Evolutionary conservation across 345 rosid genomes (phyloP).

Genomic region (Linum lewisii): DNA sequence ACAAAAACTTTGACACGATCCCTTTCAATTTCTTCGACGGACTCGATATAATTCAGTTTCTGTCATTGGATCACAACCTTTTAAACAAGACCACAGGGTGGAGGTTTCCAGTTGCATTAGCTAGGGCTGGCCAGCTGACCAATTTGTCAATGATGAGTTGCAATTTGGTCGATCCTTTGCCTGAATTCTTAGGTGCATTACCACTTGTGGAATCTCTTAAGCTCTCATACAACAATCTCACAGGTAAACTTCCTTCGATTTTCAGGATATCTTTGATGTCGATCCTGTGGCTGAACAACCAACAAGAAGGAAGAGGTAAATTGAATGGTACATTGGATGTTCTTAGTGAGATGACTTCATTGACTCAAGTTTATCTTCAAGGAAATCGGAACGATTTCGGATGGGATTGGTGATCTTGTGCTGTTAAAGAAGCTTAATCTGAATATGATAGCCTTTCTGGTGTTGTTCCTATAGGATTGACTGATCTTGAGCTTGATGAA

Average conservation of each 20-base stretch:
- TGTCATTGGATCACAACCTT: slow-evolving; percentile 41
- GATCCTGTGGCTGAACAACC: slow-evolving; percentile 38
- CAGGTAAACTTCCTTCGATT: slow-evolving; percentile 33
- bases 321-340: slow-evolving; percentile 32
- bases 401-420: slow-evolving; percentile 27
- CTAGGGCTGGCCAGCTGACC: slow-evolving; percentile 25
- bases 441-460: slow-evolving; percentile 35
- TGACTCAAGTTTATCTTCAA: slow-evolving; percentile 43
- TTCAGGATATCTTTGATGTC: slow-evolving; percentile 29
- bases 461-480: slow-evolving; percentile 38
- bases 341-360: slow-evolving; percentile 28
- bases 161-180: slow-evolving; percentile 35
- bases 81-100: slow-evolving; percentile 34
- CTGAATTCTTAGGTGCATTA: slow-evolving; percentile 32
- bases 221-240: slow-evolving; percentile 33
- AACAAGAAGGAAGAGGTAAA: slow-evolving; percentile 24
- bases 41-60: slow-evolving; percentile 23
- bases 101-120: slow-evolving; percentile 32
- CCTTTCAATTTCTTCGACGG: slow-evolving; percentile 43
- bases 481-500: slow-evolving; percentile 28
- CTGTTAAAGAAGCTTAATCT: slow-evolving; percentile 35
- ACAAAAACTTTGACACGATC: slow-evolving; percentile 32
- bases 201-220: slow-evolving; percentile 23
- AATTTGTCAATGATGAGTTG: slow-evolving; percentile 28
- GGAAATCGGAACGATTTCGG: slow-evolving; percentile 40